Evolutionary conservation across 1,139 yeast species (phyloP).

Genomic region (Magnusiomyces suaveolens): DNA sequence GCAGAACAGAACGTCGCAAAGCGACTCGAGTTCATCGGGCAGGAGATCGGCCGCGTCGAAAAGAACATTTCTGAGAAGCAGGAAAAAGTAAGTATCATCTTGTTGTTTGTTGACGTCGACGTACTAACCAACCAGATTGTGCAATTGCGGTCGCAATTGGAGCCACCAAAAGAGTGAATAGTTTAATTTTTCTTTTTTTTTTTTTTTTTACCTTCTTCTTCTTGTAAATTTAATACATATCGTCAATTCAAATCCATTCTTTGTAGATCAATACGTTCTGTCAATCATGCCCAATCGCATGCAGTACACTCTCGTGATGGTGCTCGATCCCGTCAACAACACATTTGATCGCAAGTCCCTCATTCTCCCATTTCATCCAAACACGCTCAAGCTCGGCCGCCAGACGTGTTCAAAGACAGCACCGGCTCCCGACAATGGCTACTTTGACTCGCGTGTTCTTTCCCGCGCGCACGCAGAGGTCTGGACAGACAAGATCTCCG

Average conservation of each 20-base stretch:
- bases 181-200: too few relatives aligned
- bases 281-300: constrained; percentile 20
- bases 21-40: constrained; percentile 75
- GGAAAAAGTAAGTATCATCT: not conserved
- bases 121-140: too few relatives aligned
- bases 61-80: not conserved
- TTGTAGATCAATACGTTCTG: too few relatives aligned
- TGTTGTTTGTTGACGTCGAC: not conserved
- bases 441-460: constrained; percentile 85
- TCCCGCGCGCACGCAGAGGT: constrained; percentile 91
- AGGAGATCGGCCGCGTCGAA: constrained; percentile 43
- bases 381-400: constrained; percentile 77
- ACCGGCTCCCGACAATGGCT: constrained; percentile 79
- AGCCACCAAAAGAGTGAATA: too few relatives aligned
- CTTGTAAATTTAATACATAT: too few relatives aligned
- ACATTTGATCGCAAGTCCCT: constrained; percentile 75
- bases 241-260: too few relatives aligned
- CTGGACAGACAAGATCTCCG: constrained; percentile 58
- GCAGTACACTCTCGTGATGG: constrained; percentile 43
- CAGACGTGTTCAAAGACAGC: constrained; percentile 66
- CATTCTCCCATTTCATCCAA: constrained; percentile 73
- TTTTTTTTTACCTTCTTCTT: too few relatives aligned
- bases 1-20: constrained; percentile 76
- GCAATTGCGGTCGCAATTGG: too few relatives aligned
- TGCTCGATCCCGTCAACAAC: constrained; percentile 65